Evolutionary conservation across 108 stramenopile genomes (phyloP).

Genomic region (Fragilariopsis cylindrus): DNA sequence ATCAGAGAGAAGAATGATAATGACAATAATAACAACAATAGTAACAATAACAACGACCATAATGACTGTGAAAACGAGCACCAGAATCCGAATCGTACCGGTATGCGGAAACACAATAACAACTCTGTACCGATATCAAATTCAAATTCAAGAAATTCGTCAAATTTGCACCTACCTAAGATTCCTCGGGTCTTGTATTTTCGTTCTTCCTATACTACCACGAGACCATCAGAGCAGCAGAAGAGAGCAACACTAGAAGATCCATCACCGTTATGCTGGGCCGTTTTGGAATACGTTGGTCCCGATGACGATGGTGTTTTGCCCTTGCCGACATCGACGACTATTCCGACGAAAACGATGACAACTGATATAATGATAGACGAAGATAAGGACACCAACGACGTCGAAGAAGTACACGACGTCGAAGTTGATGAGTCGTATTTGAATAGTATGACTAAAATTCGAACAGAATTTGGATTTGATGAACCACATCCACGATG

Average conservation of each 20-base stretch:
- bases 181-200: constrained; percentile 30
- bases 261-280: constrained; percentile 40
- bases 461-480: constrained; percentile 81
- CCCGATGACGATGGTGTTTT: constrained; percentile 6
- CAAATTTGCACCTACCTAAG: constrained; percentile 3
- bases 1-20: too few species aligned
- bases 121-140: too few species aligned
- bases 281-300: constrained; percentile 54
- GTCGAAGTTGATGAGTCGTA: constrained; percentile 24
- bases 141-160: not conserved
- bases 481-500: constrained; percentile 88
- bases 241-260: not conserved
- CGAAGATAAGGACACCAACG: not conserved
- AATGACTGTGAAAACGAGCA: too few species aligned
- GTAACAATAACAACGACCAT: too few species aligned
- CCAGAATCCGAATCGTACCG: too few species aligned
- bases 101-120: too few species aligned
- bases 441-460: constrained; percentile 59
- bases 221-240: too few species aligned
- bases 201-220: not conserved
- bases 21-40: too few species aligned
- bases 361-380: not conserved
- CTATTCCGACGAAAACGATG: not conserved
- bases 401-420: not conserved
- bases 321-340: not conserved